Conservation (phyloP, 169 alveolate species). For the Plasmodium reichenowi region DNA sequence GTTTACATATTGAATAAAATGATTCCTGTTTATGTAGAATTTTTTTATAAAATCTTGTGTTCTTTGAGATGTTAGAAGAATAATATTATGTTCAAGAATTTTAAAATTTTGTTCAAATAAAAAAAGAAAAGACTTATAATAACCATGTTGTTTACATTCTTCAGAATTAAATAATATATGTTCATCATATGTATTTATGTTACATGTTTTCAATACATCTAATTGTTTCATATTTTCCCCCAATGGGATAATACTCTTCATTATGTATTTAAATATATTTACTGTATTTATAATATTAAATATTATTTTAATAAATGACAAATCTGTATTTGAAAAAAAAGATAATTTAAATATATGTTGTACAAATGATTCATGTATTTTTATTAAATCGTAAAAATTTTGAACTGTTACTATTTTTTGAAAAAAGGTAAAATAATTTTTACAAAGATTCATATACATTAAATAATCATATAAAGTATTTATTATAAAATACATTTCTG, state of each 20-base stretch:
- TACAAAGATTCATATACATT: conserved; percentile 23
- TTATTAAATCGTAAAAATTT: conserved; percentile 1
- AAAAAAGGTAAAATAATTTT: conserved; percentile 35
- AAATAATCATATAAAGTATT: conserved; percentile 20
- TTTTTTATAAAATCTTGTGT: conserved; percentile 21
- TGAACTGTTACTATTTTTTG: conserved; percentile 19
- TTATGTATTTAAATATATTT: conserved; percentile 14
- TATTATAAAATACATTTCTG: conserved; percentile 34
- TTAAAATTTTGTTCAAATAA: conserved; percentile 18
- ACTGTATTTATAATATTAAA: conserved; percentile 18
- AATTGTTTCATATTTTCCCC: neutral
- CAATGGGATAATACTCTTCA: conserved; percentile 1
- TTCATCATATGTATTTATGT: too few relatives aligned
- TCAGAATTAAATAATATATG: too few relatives aligned
- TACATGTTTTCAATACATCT: too few relatives aligned
- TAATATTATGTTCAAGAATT: conserved; percentile 12
- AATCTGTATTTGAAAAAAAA: conserved; percentile 11
- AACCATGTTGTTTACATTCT: too few relatives aligned
- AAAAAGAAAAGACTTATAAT: neutral
- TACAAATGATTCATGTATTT: conserved; percentile 19
- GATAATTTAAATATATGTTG: conserved; percentile 26
- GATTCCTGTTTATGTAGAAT: conserved; percentile 23
- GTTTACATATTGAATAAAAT: conserved; percentile 6
- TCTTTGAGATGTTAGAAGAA: conserved; percentile 15
- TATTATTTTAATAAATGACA: conserved; percentile 5